A percentile compares a stretch with the other conserved stretches of the same genome.
These are phyloP conservation scores for Gossypium rotundifolium DNA, from an alignment of 345 rosid species.

Conservation along the genomic window DNA sequence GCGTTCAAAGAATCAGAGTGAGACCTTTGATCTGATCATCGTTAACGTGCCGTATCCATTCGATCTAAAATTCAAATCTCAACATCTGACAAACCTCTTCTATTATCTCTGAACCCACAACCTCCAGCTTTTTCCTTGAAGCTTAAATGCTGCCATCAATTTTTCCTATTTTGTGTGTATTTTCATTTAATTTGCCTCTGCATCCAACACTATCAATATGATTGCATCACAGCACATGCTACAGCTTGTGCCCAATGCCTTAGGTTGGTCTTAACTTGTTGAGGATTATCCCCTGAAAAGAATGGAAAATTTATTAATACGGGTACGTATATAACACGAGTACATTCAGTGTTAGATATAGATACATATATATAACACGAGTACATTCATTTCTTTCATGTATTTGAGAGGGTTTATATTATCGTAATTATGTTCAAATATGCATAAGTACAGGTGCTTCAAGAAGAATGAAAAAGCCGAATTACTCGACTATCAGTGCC, in stretches of 20 bases:
- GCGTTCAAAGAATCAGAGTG: no score
- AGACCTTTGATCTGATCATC: neutral
- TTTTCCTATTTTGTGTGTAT: no score
- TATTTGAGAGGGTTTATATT: neutral
- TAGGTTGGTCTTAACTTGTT: constrained; percentile 65
- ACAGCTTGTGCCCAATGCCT: constrained; percentile 99
- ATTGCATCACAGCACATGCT: constrained; percentile 75
- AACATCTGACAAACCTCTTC: neutral
- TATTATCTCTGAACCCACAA: neutral
- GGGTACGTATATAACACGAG: no score
- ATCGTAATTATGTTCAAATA: no score
- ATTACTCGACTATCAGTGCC: no score
- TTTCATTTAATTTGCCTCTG: neutral
- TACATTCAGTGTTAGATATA: neutral
- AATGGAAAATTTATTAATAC: no score
- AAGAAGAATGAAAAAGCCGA: no score
- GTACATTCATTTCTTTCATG: no score
- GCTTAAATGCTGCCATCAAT: neutral
- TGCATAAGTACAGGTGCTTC: no score
- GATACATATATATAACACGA: no score
- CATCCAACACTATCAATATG: constrained; percentile 17
- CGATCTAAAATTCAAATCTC: neutral
- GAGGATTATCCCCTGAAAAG: constrained; percentile 29
- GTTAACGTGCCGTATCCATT: neutral
- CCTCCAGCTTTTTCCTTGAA: no score